phyloP scores from a whole-genome alignment of 805 yeast species.

The Nakazawaea ambrosiae region DNA sequence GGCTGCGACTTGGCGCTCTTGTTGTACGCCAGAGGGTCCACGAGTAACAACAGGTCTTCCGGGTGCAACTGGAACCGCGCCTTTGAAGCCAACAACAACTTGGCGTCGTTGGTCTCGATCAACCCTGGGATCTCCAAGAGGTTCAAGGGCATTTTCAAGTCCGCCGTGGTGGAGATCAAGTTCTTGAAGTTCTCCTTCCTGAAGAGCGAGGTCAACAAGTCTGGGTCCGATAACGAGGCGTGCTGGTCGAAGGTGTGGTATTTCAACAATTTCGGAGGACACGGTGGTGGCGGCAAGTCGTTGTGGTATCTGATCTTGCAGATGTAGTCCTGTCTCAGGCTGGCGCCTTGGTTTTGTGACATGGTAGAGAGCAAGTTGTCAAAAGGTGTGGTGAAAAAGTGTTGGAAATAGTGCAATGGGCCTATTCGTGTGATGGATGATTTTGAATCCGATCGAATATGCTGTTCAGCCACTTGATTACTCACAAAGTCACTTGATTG shows the following conservation, averaged over 20 bases:
- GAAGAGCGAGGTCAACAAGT: constrained; percentile 62
- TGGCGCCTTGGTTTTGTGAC: constrained; percentile 11
- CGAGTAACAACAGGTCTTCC: constrained; percentile 65
- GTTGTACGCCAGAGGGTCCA: constrained; percentile 64
- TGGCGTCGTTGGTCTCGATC: constrained; percentile 53
- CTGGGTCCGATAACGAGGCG: constrained; percentile 41
- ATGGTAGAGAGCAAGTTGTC: too few relatives aligned
- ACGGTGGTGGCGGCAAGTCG: constrained; percentile 86
- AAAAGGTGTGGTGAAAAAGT: background rate
- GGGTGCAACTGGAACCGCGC: constrained; percentile 48
- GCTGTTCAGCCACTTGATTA: too few relatives aligned
- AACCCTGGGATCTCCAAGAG: constrained; percentile 58
- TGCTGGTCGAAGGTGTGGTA: constrained; percentile 36
- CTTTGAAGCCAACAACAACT: constrained; percentile 27
- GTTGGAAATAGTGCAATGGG: too few relatives aligned
- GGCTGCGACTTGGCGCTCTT: constrained; percentile 28
- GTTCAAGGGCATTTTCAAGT: constrained; percentile 74
- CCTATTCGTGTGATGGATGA: too few relatives aligned
- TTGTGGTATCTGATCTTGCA: constrained; percentile 82
- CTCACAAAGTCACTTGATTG: too few relatives aligned
- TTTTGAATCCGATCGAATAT: too few relatives aligned
- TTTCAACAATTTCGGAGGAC: constrained; percentile 79
- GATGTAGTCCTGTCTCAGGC: constrained; percentile 66
- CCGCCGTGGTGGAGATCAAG: constrained; percentile 50
- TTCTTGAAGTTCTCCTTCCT: constrained; percentile 67